Evolutionary conservation across 768 basidiomycete species (phyloP), one percentile per base, ranked within the genome.

Genomic region (Coprinopsis cinerea): DNA sequence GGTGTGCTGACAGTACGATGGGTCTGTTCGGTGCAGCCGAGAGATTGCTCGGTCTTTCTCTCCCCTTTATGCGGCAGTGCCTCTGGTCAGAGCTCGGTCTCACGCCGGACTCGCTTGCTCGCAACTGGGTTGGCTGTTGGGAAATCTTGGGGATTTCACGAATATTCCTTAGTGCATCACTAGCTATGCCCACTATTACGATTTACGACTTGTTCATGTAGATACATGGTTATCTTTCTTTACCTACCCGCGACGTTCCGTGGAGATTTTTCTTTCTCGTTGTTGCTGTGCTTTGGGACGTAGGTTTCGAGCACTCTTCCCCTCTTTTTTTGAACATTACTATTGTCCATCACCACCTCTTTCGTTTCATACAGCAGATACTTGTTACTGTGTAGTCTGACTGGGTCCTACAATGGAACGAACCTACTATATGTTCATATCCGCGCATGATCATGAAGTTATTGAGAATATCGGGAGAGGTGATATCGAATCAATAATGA

Each of bases 131-230:
- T 18, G 9, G 45, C 36, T 42, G 51, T 34, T 47, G 36, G 51
- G 45, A 45, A 47, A 45, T 47, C 44, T 42, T 47, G 25, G n/a
- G 30, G 32, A 3, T 18, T 45, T 34, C 17, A 44, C 28, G 49
- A 43, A 25, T 24, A 41, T 42, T 50, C 26, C 17, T 51, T 25
- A 11, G 28, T 22, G 45, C 44, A 52, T 46, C 49, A 51, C 45
- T 42, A 52, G 51, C 47, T 44, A 52, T 52, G 51, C 51, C 23
- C 37, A 32, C 45, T 25, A 34, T 47, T 44, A 52, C 32, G 51
- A 52, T 44, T 50, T 52, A 47, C 32, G 44, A 52, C 43, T 36
- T 36, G 35, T 32, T 40, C 37, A 27, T 26, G 44, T 45, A 46
- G 43, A 44, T 34, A 39, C 51, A 47, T 47, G 51, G 45, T 27